Base-by-base conservation (phyloP, 2,329 filamentous ascomycete genomes). In the Escovopsis sp. region DNA sequence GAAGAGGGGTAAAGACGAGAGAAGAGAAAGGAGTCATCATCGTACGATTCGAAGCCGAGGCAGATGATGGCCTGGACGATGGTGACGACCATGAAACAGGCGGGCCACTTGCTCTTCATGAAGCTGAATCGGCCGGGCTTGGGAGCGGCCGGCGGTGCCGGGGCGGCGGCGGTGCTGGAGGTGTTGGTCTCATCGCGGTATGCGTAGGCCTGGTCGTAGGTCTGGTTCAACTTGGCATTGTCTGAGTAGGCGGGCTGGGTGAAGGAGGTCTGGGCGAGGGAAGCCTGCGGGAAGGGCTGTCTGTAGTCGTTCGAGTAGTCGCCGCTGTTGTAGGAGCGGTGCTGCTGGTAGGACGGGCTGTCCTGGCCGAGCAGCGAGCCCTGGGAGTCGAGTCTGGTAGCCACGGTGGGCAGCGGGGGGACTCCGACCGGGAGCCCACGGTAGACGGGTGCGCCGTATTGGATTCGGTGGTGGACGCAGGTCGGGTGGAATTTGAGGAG, bases 91-190 rank as follows among this genome's bases (percentile, higher is more conserved):
- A 92, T 74, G 54, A 96, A 96, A 41, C 75, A 65, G 67, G 85
- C 88, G 13, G 87, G 86, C 88, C 90, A 98, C 51, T 70, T 73
- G 38, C 82, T 81, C 53, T 76, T 82, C 48, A 92, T 79, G 47
- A 81, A 74, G 53, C 86, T 88, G 64, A 87, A 48, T 37, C 43
- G 51, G 39, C 48, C 48, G 28, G 46, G 47, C 30, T 50, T 45
- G 23, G 55, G 51, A 38, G 53, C 54, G 30, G 43, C 40, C 13
- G 55, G 45, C 5, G 19, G 5, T 21, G 19, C 19, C 5, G 19
- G 5, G 9, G 19, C 19, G 5, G 19, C 19, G 19, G 5, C 19
- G 11, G 51, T 48, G 23, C 46, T 45, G 14, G 58, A 56, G 19
- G 54, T 44, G 11, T 51, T 46, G 27, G 59, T 38, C 29, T 54